Evolutionary conservation across 2,329 filamentous ascomycete genomes (phyloP).

Genomic region (Xylariaceae sp.): DNA sequence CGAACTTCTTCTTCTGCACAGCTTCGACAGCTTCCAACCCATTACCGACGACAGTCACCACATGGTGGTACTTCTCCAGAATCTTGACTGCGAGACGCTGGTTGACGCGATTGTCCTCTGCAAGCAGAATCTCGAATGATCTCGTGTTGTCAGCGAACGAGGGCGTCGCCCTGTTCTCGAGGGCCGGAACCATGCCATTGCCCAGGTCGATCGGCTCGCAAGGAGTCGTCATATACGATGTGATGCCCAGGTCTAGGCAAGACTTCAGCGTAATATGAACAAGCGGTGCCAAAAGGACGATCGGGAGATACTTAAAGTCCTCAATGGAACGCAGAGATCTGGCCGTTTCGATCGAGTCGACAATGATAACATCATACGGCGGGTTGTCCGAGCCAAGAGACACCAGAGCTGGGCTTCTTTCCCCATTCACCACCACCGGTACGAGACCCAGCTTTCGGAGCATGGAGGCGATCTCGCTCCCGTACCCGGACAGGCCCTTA

Average conservation of each 20-base stretch:
- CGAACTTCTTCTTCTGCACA: slow-evolving; percentile 88
- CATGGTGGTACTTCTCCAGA: slow-evolving; percentile 91
- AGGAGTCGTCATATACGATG: slow-evolving; percentile 98
- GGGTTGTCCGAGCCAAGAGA: slow-evolving; percentile 52
- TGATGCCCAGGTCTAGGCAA: slow-evolving; percentile 89
- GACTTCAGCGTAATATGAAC: slow-evolving; percentile 92
- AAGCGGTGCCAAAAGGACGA: slow-evolving; percentile 82
- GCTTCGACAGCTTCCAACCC: slow-evolving; percentile 88
- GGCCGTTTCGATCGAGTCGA: slow-evolving; percentile 91
- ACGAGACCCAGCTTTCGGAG: slow-evolving; percentile 72
- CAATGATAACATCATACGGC: slow-evolving; percentile 90
- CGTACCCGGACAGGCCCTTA: slow-evolving; percentile 74
- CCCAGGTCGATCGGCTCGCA: slow-evolving; percentile 90
- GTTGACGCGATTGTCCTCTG: slow-evolving; percentile 96
- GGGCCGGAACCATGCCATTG: slow-evolving; percentile 90
- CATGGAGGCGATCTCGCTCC: slow-evolving; percentile 71
- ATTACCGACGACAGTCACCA: slow-evolving; percentile 89
- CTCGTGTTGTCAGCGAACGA: slow-evolving; percentile 89
- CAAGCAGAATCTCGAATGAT: slow-evolving; percentile 90
- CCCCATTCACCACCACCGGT: slow-evolving; percentile 79
- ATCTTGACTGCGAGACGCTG: slow-evolving; percentile 95
- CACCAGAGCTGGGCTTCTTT: slow-evolving; percentile 55
- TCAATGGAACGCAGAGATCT: slow-evolving; percentile 77
- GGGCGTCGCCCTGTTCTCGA: slow-evolving; percentile 88
- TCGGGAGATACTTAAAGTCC: slow-evolving; percentile 95